These are phyloP conservation scores for Fistulifera pelliculosa DNA, from an alignment of 108 stramenopile species.

Conservation along the genomic window DNA sequence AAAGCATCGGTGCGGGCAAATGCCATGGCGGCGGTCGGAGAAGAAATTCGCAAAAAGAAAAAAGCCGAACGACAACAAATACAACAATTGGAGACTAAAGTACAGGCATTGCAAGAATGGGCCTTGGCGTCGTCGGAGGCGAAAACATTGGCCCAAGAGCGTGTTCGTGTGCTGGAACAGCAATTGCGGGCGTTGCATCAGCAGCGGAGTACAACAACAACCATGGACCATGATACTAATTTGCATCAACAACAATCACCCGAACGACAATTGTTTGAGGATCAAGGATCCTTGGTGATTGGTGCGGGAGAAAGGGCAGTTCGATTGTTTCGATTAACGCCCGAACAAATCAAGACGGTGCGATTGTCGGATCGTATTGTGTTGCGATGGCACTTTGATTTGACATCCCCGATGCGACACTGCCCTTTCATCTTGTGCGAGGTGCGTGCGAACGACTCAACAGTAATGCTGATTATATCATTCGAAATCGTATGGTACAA, in stretches of 20 bases:
- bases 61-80: slow-evolving; percentile 65
- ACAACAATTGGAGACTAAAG: slow-evolving; percentile 64
- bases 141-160: slow-evolving; percentile 54
- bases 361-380: slow-evolving; percentile 43
- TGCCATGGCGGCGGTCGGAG: slow-evolving; percentile 55
- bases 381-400: slow-evolving; percentile 82
- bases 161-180: slow-evolving; percentile 52
- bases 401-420: slow-evolving; percentile 52
- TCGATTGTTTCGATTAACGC: slow-evolving; percentile 35
- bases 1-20: slow-evolving; percentile 60
- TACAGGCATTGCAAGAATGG: slow-evolving; percentile 80
- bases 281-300: slow-evolving; percentile 66
- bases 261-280: slow-evolving; percentile 38
- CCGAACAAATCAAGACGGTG: slow-evolving; percentile 28
- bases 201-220: slow-evolving; percentile 16
- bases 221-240: no score
- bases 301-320: slow-evolving; percentile 65
- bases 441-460: slow-evolving; percentile 55
- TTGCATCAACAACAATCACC: no score
- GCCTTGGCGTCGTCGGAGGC: slow-evolving; percentile 75
- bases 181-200: slow-evolving; percentile 38
- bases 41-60: slow-evolving; percentile 45
- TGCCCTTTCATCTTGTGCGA: slow-evolving; percentile 70
- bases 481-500: slow-evolving; percentile 43
- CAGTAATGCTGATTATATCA: slow-evolving; percentile 39